A percentile compares a stretch with the other conserved stretches of the same genome.
These are phyloP conservation scores for Phoma herbarum DNA, from an alignment of 2,329 filamentous ascomycete species.

Conservation along the genomic window DNA sequence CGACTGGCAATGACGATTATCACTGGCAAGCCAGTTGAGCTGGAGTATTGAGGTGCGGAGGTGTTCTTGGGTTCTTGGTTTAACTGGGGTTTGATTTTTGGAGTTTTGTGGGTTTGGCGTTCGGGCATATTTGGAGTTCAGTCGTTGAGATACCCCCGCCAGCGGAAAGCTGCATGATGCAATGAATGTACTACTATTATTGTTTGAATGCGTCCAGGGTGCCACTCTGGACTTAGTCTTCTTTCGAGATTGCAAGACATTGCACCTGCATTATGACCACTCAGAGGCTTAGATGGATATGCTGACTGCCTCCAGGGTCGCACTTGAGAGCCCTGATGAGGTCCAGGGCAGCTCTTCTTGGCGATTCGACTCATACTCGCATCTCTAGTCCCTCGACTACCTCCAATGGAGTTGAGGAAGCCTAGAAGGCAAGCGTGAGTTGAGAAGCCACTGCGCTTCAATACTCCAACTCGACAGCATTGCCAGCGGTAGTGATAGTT, in stretches of 20 bases:
- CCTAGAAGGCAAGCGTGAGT: no score
- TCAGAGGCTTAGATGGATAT: neutral
- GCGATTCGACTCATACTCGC: no score
- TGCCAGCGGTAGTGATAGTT: no score
- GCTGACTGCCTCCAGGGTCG: neutral
- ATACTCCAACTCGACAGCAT: no score
- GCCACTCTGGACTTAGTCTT: neutral
- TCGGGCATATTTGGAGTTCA: constrained; percentile 14
- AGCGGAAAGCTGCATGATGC: constrained; percentile 1
- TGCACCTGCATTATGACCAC: neutral
- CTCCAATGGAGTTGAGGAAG: no score
- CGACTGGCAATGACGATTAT: constrained; percentile 72
- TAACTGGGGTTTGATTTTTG: constrained; percentile 4
- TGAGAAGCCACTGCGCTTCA: no score
- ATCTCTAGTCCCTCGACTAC: no score
- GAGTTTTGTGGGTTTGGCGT: neutral
- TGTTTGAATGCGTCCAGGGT: neutral
- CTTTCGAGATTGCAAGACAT: neutral
- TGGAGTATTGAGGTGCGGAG: constrained; percentile 30
- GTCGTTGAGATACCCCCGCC: constrained; percentile 18
- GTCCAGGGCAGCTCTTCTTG: no score
- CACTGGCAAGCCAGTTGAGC: constrained; percentile 57
- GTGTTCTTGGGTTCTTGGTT: neutral
- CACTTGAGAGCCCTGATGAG: no score
- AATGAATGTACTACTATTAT: constrained; percentile 4